Base-by-base conservation (phyloP, 2,329 filamentous ascomycete species). In the Didymella keratinophila region DNA sequence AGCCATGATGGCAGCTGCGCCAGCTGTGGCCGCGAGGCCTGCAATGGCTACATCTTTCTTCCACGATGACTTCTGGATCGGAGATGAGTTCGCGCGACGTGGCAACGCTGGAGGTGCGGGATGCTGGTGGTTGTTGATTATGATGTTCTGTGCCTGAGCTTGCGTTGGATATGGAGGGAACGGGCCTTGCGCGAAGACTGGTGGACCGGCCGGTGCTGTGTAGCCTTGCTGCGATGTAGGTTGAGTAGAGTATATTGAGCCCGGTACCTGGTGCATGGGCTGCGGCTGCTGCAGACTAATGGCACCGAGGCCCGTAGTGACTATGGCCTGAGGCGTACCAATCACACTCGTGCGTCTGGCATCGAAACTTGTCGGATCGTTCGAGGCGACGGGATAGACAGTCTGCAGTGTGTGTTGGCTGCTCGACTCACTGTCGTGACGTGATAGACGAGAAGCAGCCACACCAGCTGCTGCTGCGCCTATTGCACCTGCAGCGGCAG, bases 261-360 rank as follows among this genome's bases (percentile, higher is more conserved):
- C 84, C 36, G 88, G 88, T 2, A 96, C 87, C 0, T 91, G 91
- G 2, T 85, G 82, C 58, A 91, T 84, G 2, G 93, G 93, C 66
- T 93, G 89, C 2, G 93, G 93, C 68, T 96, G 92, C 73, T 95
- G 90, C n/a, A 97, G 82, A 11, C 88, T 87, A 30, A 92, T 83
- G 0, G 86, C 82, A 80, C 69, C 73, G 9, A 71, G 71, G 32
- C 70, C 67, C 8, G 73, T 66, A 16, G 73, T 74, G 12, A 76
- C 53, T 4, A 74, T 44, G 48, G 74, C 71, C 51, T 76, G 75
- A 14, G 69, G 75, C 56, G 74, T 71, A 16, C 81, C 80, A 14
- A 81, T 73, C n/a, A 81, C 71, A 36, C 86, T 85, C 21, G 78
- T 80, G 30, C 82, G 80, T 60, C 72, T 70, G 47, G 82, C 84